Evolutionary conservation across 2,329 filamentous ascomycete genomes (phyloP).

Genomic region (Penicillium sp.): DNA sequence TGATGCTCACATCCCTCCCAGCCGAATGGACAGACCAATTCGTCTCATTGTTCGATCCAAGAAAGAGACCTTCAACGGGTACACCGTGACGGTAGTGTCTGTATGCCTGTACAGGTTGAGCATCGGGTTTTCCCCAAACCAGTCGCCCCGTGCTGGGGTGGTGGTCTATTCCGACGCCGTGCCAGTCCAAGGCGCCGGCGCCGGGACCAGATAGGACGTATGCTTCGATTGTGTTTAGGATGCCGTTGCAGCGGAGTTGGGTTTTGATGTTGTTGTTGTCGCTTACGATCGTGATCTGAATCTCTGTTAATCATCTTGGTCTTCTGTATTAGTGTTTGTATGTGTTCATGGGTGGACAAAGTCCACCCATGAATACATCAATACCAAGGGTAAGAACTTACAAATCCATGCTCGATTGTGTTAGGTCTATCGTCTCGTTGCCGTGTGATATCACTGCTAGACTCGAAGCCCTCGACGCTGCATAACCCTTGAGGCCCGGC

Average conservation of each 20-base stretch:
- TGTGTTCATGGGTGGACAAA: too few species aligned
- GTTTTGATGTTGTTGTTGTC: conserved; percentile 1
- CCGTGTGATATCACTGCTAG: conserved; percentile 12
- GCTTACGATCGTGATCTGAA: conserved; percentile 13
- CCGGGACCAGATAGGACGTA: conserved; percentile 10
- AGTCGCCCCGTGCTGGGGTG: conserved; percentile 11
- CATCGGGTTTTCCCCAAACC: conserved; percentile 10
- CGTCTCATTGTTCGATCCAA: conserved; percentile 9
- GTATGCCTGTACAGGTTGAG: conserved; percentile 8
- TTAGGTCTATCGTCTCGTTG: conserved; percentile 6
- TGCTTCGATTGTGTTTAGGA: conserved; percentile 15
- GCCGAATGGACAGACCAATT: conserved; percentile 11
- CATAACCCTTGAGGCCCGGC: not conserved
- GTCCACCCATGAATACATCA: not conserved
- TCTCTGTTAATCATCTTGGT: not conserved
- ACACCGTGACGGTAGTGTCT: not conserved
- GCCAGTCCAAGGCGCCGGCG: conserved; percentile 12
- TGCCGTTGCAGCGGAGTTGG: conserved; percentile 18
- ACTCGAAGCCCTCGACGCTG: conserved; percentile 10
- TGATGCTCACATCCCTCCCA: conserved; percentile 9
- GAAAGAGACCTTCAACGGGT: not conserved
- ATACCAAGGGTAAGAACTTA: not conserved
- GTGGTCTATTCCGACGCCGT: conserved; percentile 12
- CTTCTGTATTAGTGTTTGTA: too few species aligned
- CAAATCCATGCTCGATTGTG: conserved; percentile 9